Conservation (phyloP, 2,329 filamentous ascomycete genomes). For the Penicillium sclerotigenum region DNA sequence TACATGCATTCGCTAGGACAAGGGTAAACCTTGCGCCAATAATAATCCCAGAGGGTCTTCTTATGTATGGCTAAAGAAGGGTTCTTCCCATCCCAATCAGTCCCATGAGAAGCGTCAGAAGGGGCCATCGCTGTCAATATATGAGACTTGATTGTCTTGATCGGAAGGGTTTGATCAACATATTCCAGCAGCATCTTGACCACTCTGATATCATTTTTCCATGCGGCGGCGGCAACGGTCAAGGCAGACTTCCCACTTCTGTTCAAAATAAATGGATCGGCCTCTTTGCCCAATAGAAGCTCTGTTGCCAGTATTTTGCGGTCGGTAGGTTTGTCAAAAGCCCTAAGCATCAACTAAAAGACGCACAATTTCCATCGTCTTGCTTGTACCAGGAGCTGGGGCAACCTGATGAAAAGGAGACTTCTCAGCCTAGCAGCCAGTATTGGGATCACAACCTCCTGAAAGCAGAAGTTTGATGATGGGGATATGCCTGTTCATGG, state of each 20-base stretch:
- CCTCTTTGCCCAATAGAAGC: background rate
- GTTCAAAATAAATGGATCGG: background rate
- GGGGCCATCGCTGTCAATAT: too few relatives aligned
- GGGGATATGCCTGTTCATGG: background rate
- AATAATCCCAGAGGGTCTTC: background rate
- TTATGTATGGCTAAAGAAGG: background rate
- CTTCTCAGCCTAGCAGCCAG: background rate
- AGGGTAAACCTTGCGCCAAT: background rate
- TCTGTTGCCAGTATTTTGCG: background rate
- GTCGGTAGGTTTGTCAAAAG: background rate
- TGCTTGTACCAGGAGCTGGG: background rate
- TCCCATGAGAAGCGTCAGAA: too few relatives aligned
- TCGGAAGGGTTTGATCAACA: background rate
- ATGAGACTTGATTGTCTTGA: background rate
- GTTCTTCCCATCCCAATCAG: too few relatives aligned
- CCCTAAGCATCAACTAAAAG: background rate
- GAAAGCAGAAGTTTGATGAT: background rate
- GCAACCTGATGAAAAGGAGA: background rate
- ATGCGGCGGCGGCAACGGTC: background rate
- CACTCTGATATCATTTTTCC: background rate
- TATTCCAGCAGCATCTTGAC: background rate
- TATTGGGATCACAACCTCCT: background rate
- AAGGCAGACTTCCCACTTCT: background rate
- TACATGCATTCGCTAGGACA: background rate
- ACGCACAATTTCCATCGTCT: background rate